Evolutionary conservation across 2,329 filamentous ascomycete genomes (phyloP).

Genomic region (Alternaria sp.): DNA sequence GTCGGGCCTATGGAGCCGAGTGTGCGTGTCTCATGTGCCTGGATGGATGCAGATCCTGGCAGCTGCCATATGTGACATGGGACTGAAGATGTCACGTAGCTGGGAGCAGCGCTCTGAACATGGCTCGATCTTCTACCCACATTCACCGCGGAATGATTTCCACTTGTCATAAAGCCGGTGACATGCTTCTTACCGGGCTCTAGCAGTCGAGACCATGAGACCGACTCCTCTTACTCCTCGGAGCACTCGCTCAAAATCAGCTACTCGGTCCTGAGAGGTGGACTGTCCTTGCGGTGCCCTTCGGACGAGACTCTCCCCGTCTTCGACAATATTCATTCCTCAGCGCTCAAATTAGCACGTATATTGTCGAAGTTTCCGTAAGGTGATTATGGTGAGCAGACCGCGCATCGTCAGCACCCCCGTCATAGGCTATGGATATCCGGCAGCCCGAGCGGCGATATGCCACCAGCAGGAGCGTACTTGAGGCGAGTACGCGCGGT

Average conservation of each 20-base stretch:
- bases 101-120: not conserved
- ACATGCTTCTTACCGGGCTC: not conserved
- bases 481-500: not conserved
- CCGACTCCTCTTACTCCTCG: not conserved
- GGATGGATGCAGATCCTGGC: not conserved
- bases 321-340: not conserved
- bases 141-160: not conserved
- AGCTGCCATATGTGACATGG: not conserved
- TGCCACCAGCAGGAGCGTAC: not conserved
- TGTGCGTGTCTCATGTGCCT: not conserved
- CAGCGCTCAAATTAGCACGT: not conserved
- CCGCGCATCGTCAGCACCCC: not conserved
- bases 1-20: constrained; percentile 6
- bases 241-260: not conserved
- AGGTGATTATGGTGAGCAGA: not conserved
- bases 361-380: not conserved
- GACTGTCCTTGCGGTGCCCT: not conserved
- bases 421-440: not conserved
- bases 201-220: not conserved
- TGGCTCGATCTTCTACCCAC: not conserved
- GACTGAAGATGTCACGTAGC: not conserved
- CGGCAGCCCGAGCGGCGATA: not conserved
- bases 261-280: not conserved
- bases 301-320: not conserved
- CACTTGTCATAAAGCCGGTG: not conserved